These are phyloP conservation scores for Tilletia walkeri DNA, from an alignment of 1,284 basidiomycete species.

Conservation along the genomic window DNA sequence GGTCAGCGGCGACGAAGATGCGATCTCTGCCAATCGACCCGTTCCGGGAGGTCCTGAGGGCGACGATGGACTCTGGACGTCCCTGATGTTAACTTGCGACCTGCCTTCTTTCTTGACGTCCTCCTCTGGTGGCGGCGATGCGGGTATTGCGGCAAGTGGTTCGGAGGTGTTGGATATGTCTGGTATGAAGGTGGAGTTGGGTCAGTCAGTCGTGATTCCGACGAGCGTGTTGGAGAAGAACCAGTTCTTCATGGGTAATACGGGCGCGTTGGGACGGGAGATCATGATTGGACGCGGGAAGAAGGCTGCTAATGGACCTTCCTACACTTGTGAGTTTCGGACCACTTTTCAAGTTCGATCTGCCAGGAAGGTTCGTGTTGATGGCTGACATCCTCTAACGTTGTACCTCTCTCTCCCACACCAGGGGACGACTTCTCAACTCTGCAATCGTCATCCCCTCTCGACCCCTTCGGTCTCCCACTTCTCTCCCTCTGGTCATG, in stretches of 20 bases:
- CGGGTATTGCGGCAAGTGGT: background rate
- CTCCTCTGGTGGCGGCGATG: background rate
- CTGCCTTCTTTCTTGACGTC: slow-evolving; percentile 15
- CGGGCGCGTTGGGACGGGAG: slow-evolving; percentile 26
- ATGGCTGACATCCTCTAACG: background rate
- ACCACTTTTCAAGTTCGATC: no score
- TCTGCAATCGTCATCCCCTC: slow-evolving; percentile 23
- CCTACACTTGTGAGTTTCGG: slow-evolving; percentile 36
- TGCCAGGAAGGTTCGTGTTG: background rate
- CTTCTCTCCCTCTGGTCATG: slow-evolving; percentile 27
- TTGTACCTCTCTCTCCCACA: background rate
- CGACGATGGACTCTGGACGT: slow-evolving; percentile 45
- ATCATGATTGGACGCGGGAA: slow-evolving; percentile 28
- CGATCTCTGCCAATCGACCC: background rate
- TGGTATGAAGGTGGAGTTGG: slow-evolving; percentile 33
- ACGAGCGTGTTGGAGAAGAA: slow-evolving; percentile 33
- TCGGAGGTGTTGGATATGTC: background rate
- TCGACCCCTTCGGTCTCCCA: slow-evolving; percentile 14
- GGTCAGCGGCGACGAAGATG: background rate
- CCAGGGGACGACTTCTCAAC: slow-evolving; percentile 13
- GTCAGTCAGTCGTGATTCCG: slow-evolving; percentile 37
- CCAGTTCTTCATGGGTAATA: slow-evolving; percentile 41
- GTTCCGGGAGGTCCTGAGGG: slow-evolving; percentile 18
- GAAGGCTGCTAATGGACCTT: slow-evolving; percentile 24
- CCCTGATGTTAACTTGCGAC: slow-evolving; percentile 37